Evolutionary conservation across 2,329 filamentous ascomycete genomes (phyloP).

Genomic region (Xylogone sp.): DNA sequence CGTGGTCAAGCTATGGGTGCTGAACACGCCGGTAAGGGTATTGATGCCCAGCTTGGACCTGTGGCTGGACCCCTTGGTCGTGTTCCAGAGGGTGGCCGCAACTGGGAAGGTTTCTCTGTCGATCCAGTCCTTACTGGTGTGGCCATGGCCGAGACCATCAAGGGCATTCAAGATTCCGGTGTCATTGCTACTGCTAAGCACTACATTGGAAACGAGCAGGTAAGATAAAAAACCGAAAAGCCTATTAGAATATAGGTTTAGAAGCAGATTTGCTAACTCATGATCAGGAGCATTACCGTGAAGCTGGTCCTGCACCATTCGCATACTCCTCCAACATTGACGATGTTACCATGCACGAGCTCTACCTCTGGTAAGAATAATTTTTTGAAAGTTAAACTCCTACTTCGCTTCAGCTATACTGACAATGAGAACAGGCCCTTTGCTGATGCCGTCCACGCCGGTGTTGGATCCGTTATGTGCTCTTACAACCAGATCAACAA

Average conservation of each 20-base stretch:
- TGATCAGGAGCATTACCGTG: conserved; percentile 54
- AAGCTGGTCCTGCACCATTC: conserved; percentile 43
- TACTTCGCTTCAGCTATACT: conserved; percentile 5
- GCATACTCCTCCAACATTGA: conserved; percentile 64
- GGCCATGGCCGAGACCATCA: conserved; percentile 67
- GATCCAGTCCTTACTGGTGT: conserved; percentile 75
- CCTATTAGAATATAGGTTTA: no score
- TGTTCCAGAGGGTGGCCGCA: conserved; percentile 64
- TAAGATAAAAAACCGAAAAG: not conserved
- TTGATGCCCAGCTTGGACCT: conserved; percentile 70
- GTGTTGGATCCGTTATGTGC: conserved; percentile 80
- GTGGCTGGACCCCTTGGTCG: conserved; percentile 67
- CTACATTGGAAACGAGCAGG: conserved; percentile 39
- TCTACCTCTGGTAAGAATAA: conserved; percentile 46
- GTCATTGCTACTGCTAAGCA: conserved; percentile 83
- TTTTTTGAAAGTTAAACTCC: not conserved
- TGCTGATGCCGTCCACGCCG: conserved; percentile 58
- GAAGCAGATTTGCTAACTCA: no score
- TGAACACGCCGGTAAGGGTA: conserved; percentile 70
- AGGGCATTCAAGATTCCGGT: conserved; percentile 77
- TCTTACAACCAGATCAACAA: conserved; percentile 80
- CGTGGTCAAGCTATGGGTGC: conserved; percentile 65
- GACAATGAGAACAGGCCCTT: conserved; percentile 39
- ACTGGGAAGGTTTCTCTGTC: conserved; percentile 67
- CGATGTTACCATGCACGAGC: conserved; percentile 57